Evolutionary conservation across 805 yeast species (phyloP).

Genomic region (Wickerhamomyces bisporus): DNA sequence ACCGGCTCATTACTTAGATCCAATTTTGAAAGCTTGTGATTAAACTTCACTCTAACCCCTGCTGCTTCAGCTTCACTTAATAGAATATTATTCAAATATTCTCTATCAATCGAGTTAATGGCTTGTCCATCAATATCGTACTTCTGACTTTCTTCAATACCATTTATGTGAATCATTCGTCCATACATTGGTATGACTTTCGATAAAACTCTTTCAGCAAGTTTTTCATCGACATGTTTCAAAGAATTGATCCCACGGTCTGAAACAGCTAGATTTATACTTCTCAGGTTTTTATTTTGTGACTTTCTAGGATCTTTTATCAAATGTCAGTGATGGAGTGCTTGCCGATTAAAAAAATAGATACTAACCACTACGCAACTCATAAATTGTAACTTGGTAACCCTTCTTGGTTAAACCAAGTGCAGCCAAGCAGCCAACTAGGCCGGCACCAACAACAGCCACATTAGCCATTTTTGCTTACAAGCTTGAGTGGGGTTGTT

Average conservation of each 20-base stretch:
- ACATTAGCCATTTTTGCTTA: slow-evolving; percentile 31
- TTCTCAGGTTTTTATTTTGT: slow-evolving; percentile 41
- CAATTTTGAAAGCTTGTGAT: slow-evolving; percentile 48
- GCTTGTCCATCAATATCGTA: slow-evolving; percentile 72
- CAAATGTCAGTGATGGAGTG: background rate
- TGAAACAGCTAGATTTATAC: slow-evolving; percentile 87
- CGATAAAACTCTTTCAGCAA: slow-evolving; percentile 51
- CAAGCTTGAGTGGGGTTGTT: too few species aligned
- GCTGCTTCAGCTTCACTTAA: slow-evolving; percentile 57
- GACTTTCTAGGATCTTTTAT: slow-evolving; percentile 49
- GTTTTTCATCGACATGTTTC: slow-evolving; percentile 49
- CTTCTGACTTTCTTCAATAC: slow-evolving; percentile 58
- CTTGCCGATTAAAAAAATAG: background rate
- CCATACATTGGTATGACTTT: slow-evolving; percentile 83
- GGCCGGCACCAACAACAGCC: slow-evolving; percentile 83
- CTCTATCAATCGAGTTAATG: slow-evolving; percentile 82
- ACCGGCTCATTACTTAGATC: slow-evolving; percentile 26
- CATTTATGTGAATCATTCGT: slow-evolving; percentile 79
- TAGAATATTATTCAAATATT: slow-evolving; percentile 57
- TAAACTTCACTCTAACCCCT: slow-evolving; percentile 44
- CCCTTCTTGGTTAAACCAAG: slow-evolving; percentile 74
- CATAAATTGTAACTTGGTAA: slow-evolving; percentile 65
- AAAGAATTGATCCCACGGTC: slow-evolving; percentile 76
- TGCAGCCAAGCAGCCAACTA: slow-evolving; percentile 83
- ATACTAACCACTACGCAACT: slow-evolving; percentile 40